Base-by-base conservation (phyloP, 768 basidiomycete species). In the Pluteus cervinus region DNA sequence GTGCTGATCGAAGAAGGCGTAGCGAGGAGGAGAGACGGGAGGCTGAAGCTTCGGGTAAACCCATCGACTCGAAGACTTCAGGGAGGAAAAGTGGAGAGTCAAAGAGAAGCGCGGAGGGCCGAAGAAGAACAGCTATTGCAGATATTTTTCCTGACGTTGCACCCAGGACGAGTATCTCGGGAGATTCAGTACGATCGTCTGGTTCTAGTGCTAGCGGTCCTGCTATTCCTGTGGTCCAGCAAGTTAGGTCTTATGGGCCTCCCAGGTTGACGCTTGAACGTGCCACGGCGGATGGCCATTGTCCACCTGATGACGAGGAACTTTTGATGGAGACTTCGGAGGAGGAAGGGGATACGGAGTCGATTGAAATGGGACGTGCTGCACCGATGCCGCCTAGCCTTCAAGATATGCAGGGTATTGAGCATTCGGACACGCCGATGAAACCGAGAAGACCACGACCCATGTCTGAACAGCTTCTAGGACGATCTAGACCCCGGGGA, bases 401-500 rank as follows among this genome's bases (percentile, higher is more conserved):
- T 38, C 18, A 41, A 24, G 44, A 43, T 24, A 42, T 46, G 40
- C 47, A 24, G 25, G 52, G 46, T 18, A 40, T 17, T 18, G 35
- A 11, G 35, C 45, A 33, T 16, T 39, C 48, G 1, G 48, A 52
- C 23, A 76, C 73, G 14, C 72, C 71, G 2, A 50, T 62, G 22
- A 73, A 69, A 58, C 65, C 64, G 31, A 53, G 62, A 0, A 66
- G 82, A 8, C 57, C 62, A 1, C 63, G 85, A 10, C 83, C 84
- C 0, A 45, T 77, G 36, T 81, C 80, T 1, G 86, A 88, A 51
- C 79, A 81, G 54, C 53, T 73, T 48, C 57, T 77, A 5, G 70
- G 68, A 1, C 61, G 51, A 31, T 58, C 58, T 28, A 62, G 78
- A 42, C 75, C 81, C 0, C 60, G 60, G 29, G 66, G 67, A 1